These are phyloP conservation scores for Skeletonema costatum DNA, from an alignment of 108 stramenopile genomes.

Conservation along the genomic window DNA sequence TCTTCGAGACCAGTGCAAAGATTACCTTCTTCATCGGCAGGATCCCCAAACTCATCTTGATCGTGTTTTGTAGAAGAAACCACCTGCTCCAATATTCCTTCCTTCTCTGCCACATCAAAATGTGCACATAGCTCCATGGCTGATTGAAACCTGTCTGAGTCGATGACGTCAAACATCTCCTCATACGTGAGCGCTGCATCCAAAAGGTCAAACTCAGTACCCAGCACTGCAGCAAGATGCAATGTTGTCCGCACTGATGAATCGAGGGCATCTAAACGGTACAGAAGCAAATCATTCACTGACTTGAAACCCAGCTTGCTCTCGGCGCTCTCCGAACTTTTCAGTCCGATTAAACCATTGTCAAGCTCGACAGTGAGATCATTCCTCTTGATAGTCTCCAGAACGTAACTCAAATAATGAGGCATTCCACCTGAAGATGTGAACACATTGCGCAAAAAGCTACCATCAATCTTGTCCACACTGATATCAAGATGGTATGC, in stretches of 20 bases:
- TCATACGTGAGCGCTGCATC: constrained; percentile 54
- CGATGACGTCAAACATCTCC: constrained; percentile 26
- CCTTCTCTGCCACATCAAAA: constrained; percentile 57
- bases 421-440: constrained; percentile 68
- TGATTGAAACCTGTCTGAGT: constrained; percentile 27
- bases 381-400: constrained; percentile 61
- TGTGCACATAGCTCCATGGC: constrained; percentile 32
- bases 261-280: constrained; percentile 63
- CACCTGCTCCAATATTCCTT: constrained; percentile 62
- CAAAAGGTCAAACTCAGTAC: constrained; percentile 56
- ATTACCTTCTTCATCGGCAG: constrained; percentile 33
- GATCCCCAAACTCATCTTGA: constrained; percentile 27
- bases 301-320: constrained; percentile 33
- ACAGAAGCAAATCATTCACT: constrained; percentile 59
- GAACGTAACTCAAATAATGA: constrained; percentile 61
- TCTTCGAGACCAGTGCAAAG: constrained; percentile 16
- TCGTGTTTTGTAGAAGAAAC: neutral
- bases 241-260: constrained; percentile 48
- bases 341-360: constrained; percentile 41
- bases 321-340: constrained; percentile 7
- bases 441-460: constrained; percentile 47
- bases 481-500: constrained; percentile 43
- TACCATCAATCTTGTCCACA: constrained; percentile 41
- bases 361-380: constrained; percentile 38
- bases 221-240: constrained; percentile 64